Evolutionary conservation across 2,329 filamentous ascomycete genomes (phyloP).

Genomic region (Lachnellula cervina): DNA sequence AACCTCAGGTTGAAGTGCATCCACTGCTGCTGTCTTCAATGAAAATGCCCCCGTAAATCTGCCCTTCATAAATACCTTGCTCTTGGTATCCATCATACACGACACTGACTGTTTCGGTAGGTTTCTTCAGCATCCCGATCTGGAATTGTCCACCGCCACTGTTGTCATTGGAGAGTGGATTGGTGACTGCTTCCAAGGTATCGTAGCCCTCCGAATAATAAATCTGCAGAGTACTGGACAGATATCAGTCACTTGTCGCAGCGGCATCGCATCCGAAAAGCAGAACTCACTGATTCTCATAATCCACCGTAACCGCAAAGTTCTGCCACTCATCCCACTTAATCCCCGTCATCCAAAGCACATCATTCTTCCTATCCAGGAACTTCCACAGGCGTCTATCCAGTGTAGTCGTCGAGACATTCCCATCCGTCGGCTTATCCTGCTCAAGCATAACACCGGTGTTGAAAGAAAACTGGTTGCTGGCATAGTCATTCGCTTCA

Average conservation of each 20-base stretch:
- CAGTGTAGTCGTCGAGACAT: conserved; percentile 36
- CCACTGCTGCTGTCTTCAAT: conserved; percentile 42
- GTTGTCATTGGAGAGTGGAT: conserved; percentile 45
- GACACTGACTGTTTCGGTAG: conserved; percentile 38
- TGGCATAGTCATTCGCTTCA: conserved; percentile 42
- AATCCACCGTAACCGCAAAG: conserved; percentile 55
- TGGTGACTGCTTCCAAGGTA: conserved; percentile 43
- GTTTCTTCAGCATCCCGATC: conserved; percentile 58
- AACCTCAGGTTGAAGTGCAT: conserved; percentile 34
- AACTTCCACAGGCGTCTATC: conserved; percentile 14
- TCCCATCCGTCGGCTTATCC: conserved; percentile 33
- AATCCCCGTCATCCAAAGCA: conserved; percentile 43
- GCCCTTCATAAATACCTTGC: conserved; percentile 44
- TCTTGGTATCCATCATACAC: conserved; percentile 45
- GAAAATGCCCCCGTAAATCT: conserved; percentile 49
- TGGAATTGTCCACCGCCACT: conserved; percentile 56
- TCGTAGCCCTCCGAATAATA: conserved; percentile 49
- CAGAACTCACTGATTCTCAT: conserved; percentile 45
- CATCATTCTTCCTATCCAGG: conserved; percentile 29
- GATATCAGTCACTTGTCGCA: conserved; percentile 16
- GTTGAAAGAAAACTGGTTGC: conserved; percentile 51
- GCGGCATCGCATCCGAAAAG: neutral
- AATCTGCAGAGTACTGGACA: conserved; percentile 46
- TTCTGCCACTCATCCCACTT: conserved; percentile 47
- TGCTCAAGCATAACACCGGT: conserved; percentile 47